These are phyloP conservation scores for Rosa rugosa DNA, from an alignment of 306 rosid species.

Conservation along the genomic window DNA sequence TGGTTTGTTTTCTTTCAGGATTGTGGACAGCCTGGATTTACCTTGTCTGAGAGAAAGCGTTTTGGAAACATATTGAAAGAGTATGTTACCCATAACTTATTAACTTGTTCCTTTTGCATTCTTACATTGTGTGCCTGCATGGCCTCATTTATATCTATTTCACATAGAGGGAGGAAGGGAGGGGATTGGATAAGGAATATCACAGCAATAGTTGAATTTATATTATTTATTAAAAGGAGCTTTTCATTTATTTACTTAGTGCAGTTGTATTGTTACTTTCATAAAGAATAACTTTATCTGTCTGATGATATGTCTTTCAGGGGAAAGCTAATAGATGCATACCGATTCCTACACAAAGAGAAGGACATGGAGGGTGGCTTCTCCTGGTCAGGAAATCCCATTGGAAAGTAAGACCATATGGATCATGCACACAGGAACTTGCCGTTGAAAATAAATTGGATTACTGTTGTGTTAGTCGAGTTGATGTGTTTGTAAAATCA, in stretches of 20 bases:
- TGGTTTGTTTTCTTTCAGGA: constrained; percentile 56
- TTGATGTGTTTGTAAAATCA: background rate
- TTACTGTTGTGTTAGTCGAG: background rate
- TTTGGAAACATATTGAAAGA: constrained; percentile 78
- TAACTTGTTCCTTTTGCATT: background rate
- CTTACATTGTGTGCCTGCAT: background rate
- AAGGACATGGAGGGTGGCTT: constrained; percentile 87
- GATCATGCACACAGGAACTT: background rate
- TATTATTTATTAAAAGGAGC: background rate
- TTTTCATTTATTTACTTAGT: background rate
- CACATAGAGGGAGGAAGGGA: background rate
- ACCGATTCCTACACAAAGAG: constrained; percentile 77
- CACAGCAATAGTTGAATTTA: background rate
- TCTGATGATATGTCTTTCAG: constrained; percentile 34
- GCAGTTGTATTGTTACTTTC: background rate
- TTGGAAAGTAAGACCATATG: constrained; percentile 69
- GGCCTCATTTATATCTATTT: background rate
- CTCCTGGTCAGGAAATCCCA: constrained; percentile 96
- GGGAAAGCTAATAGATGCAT: constrained; percentile 92
- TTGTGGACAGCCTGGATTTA: constrained; percentile 96
- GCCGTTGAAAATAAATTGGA: background rate
- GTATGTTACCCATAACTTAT: constrained; percentile 42
- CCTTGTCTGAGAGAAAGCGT: constrained; percentile 80
- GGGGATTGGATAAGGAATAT: background rate
- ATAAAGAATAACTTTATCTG: constrained; percentile 2